Base-by-base conservation (phyloP, 148 eudicot species). In the Polygonum aviculare region DNA sequence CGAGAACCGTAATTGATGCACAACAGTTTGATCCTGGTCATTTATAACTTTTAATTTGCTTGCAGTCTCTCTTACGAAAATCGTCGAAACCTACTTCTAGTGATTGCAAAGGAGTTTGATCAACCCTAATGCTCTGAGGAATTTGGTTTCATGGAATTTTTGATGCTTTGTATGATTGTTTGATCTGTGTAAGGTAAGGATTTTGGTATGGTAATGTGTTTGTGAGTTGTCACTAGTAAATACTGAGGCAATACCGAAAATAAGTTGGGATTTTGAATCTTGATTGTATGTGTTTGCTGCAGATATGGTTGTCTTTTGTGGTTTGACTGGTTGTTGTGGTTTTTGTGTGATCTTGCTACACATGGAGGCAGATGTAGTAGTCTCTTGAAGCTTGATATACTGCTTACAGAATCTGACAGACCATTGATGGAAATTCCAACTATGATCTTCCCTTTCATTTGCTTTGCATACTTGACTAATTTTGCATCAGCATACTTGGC, bases 281-380 rank as follows among this genome's bases (percentile, higher is more conserved):
- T n/a, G 71, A 67, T 45, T 36, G 36, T 12, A 33, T 22, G 3
- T 63, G 18, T 12, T 62, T 3, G 15, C 31, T 21, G 69, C 69
- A 67, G 21, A 5, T 63, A 63, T 63, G 40, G 3, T 9, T 62
- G 12, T 63, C 69, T 16, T 63, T 31, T 12, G 69, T 63, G 69
- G 69, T 12, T 12, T 63, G 69, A 57, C 63, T 31, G 69, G 69
- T 60, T 67, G 72, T 67, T 67, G 72, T 35, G 72, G 72, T 15
- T 38, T 67, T 67, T 67, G 41, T 67, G 10, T 67, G 21, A 38
- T 26, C 15, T 2, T 33, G 44, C 21, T 36, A 36, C 40, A 21
- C 6, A 15, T 51, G 57, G 18, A n/a, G 18, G n/a, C 19, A 51
- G 19, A 51, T 15, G 16, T 51, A 51, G 16, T 51, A 51, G 19